Evolutionary conservation across 1,284 basidiomycete genomes (phyloP).

Genomic region (Ustilago curta): DNA sequence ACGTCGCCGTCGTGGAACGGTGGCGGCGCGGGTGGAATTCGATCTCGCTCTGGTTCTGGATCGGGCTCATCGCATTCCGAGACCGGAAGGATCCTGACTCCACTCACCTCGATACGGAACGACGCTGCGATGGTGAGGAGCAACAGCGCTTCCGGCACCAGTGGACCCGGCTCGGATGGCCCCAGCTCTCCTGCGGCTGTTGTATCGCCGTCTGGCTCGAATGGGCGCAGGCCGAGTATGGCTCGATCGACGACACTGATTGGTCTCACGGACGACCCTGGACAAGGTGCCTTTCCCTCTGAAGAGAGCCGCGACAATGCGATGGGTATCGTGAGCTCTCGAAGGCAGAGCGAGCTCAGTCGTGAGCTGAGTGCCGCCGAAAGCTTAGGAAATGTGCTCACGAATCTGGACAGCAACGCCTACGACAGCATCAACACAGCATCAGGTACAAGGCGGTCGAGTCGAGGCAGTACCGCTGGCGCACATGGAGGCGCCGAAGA

Average conservation of each 20-base stretch:
- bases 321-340: slow-evolving; percentile 40
- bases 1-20: background rate
- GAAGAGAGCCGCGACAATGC: slow-evolving; percentile 43
- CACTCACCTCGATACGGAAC: slow-evolving; percentile 23
- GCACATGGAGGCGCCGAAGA: slow-evolving; percentile 7
- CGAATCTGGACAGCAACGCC: slow-evolving; percentile 14
- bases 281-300: slow-evolving; percentile 24
- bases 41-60: slow-evolving; percentile 28
- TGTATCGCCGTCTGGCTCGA: slow-evolving; percentile 2
- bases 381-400: slow-evolving; percentile 38
- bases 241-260: slow-evolving; percentile 27
- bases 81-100: slow-evolving; percentile 11
- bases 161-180: slow-evolving; percentile 20
- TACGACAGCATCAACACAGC: slow-evolving; percentile 42
- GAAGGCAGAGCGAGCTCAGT: slow-evolving; percentile 31
- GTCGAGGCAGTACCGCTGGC: slow-evolving; percentile 33
- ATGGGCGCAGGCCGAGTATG: slow-evolving; percentile 27
- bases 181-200: slow-evolving; percentile 19
- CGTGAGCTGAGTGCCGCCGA: slow-evolving; percentile 41
- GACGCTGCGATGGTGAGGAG: slow-evolving; percentile 26
- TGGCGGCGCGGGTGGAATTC: slow-evolving; percentile 4
- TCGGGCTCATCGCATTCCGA: slow-evolving; percentile 22
- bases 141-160: slow-evolving; percentile 29
- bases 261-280: slow-evolving; percentile 23
- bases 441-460: slow-evolving; percentile 32